These are phyloP conservation scores for Capsicum baccatum DNA, from an alignment of 257 asterid species.

Conservation along the genomic window DNA sequence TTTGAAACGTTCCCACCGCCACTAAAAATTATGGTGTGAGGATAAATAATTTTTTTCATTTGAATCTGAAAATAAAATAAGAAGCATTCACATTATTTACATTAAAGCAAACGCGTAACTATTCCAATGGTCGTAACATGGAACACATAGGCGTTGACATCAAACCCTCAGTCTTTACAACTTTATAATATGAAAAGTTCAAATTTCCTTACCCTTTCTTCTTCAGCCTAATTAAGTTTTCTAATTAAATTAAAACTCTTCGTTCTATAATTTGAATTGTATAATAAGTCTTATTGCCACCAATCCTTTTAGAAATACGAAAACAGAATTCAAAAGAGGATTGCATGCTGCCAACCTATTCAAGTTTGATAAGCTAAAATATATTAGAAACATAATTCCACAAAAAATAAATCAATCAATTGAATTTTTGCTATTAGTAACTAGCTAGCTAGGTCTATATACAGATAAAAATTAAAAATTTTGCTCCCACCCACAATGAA, in stretches of 20 bases:
- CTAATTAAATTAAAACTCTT: too few relatives aligned
- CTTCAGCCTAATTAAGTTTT: background rate
- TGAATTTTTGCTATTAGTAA: background rate
- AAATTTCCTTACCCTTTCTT: background rate
- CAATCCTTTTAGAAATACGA: background rate
- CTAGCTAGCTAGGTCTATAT: constrained; percentile 16
- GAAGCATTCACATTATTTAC: background rate
- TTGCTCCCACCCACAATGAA: background rate
- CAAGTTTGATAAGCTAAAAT: background rate
- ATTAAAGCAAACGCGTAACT: background rate
- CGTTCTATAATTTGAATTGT: too few relatives aligned
- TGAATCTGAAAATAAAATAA: background rate
- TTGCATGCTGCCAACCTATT: background rate
- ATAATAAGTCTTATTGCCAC: too few relatives aligned
- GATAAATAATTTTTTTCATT: too few relatives aligned
- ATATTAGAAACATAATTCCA: background rate
- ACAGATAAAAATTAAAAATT: background rate
- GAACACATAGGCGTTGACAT: background rate
- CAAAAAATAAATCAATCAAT: constrained; percentile 11
- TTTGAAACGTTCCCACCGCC: constrained; percentile 18
- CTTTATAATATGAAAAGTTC: background rate
- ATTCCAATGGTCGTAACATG: background rate
- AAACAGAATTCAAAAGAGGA: background rate
- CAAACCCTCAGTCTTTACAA: background rate
- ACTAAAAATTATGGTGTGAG: too few relatives aligned